These are phyloP conservation scores for Macroventuria anomochaeta DNA, from an alignment of 2,329 filamentous ascomycete species.

Conservation along the genomic window DNA sequence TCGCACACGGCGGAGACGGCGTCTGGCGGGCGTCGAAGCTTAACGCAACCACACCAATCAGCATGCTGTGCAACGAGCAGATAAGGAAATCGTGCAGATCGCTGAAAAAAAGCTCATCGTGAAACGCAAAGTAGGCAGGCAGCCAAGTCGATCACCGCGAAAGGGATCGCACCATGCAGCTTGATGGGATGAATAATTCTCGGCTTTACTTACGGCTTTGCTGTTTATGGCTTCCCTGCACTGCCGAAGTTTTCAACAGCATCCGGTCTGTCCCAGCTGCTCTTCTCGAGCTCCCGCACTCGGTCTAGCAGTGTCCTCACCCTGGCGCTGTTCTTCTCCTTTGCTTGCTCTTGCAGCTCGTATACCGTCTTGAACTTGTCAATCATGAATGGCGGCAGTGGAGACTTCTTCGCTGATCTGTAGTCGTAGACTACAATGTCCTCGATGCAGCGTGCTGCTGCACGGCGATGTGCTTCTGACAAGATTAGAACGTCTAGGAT, in stretches of 20 bases:
- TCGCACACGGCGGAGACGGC: slow-evolving; percentile 26
- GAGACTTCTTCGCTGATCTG: slow-evolving; percentile 61
- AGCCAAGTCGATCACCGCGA: slow-evolving; percentile 22
- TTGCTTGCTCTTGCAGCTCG: slow-evolving; percentile 66
- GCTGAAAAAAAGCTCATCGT: slow-evolving; percentile 16
- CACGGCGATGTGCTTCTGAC: slow-evolving; percentile 75
- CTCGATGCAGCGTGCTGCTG: slow-evolving; percentile 77
- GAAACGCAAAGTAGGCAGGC: slow-evolving; percentile 14
- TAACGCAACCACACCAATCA: slow-evolving; percentile 36
- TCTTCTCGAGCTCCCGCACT: slow-evolving; percentile 68
- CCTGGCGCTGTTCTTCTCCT: slow-evolving; percentile 58
- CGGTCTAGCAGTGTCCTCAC: slow-evolving; percentile 59
- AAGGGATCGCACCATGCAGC: slow-evolving; percentile 26
- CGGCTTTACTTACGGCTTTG: neutral
- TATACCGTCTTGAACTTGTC: slow-evolving; percentile 66
- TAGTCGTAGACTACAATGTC: slow-evolving; percentile 84
- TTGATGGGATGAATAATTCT: neutral
- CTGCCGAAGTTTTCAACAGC: slow-evolving; percentile 71
- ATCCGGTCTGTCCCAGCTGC: slow-evolving; percentile 74
- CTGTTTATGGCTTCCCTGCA: slow-evolving; percentile 21
- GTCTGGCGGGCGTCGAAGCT: slow-evolving; percentile 37
- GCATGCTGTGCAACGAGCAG: slow-evolving; percentile 21
- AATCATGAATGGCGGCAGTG: slow-evolving; percentile 66
- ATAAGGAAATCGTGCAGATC: slow-evolving; percentile 45
- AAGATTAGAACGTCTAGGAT: slow-evolving; percentile 69